Conservation (phyloP, 2,329 filamentous ascomycete species). For the Penicillium hordei region DNA sequence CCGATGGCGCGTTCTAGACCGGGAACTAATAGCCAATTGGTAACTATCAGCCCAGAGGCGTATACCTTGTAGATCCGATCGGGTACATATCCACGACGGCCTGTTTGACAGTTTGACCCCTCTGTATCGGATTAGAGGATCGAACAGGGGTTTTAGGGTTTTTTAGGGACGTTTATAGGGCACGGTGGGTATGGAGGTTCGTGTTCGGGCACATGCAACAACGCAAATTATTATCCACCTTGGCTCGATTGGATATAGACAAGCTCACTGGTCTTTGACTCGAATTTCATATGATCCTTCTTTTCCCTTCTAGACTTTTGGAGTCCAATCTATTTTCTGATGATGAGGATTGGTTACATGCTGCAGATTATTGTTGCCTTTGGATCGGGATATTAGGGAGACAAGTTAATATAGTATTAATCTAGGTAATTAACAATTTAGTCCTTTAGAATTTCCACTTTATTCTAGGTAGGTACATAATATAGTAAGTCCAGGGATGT, state of each 20-base stretch:
- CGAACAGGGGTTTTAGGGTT: neutral
- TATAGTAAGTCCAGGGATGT: neutral
- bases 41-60: neutral
- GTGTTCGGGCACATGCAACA: neutral
- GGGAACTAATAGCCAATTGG: neutral
- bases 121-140: neutral
- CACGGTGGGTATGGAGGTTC: neutral
- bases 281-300: neutral
- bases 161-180: no score
- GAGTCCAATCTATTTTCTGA: neutral
- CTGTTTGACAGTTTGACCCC: neutral
- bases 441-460: neutral
- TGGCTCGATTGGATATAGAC: neutral
- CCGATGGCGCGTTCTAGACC: neutral
- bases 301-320: neutral
- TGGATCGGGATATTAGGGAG: neutral
- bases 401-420: constrained; percentile 5
- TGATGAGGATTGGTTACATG: neutral
- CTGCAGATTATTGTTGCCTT: neutral
- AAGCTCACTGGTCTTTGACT: neutral
- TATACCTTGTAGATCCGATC: neutral
- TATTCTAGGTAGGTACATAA: neutral
- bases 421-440: neutral
- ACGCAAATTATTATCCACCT: neutral
- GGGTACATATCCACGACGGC: neutral